phyloP scores from a whole-genome alignment of 2,329 filamentous ascomycete genomes.

The Ophiobolus disseminans region DNA sequence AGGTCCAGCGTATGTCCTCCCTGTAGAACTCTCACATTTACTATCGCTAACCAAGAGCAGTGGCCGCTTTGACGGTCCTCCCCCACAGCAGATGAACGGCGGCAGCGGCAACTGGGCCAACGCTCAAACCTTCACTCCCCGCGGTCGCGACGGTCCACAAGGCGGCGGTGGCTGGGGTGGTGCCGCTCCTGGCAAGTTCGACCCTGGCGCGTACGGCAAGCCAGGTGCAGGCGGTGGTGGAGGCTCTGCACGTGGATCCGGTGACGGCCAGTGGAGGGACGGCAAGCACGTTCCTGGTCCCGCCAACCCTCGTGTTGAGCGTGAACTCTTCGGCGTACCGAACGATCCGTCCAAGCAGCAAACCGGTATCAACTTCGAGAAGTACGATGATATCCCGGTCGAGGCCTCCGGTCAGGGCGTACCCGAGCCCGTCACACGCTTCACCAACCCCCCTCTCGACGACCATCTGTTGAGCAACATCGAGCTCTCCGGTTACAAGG shows the following conservation, averaged over 20 bases:
- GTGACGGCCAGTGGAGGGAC: slow-evolving; percentile 95
- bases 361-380: slow-evolving; percentile 99
- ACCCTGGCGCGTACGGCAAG: slow-evolving; percentile 69
- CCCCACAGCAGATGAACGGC: slow-evolving; percentile 55
- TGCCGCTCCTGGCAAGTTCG: slow-evolving; percentile 58
- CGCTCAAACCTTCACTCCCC: slow-evolving; percentile 64
- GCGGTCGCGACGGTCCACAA: slow-evolving; percentile 46
- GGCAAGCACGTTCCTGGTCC: slow-evolving; percentile 95
- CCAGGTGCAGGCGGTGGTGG: slow-evolving; percentile 58
- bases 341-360: slow-evolving; percentile 96
- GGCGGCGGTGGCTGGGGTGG: slow-evolving; percentile 50
- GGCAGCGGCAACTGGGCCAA: slow-evolving; percentile 65
- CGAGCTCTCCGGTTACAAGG: slow-evolving; percentile 89
- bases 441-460: slow-evolving; percentile 94
- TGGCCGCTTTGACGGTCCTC: slow-evolving; percentile 42
- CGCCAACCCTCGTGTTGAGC: slow-evolving; percentile 86
- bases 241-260: slow-evolving; percentile 76
- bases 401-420: slow-evolving; percentile 95
- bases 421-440: slow-evolving; percentile 86
- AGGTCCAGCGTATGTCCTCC: slow-evolving; percentile 29
- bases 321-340: slow-evolving; percentile 88
- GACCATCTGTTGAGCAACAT: slow-evolving; percentile 94
- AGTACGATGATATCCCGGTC: slow-evolving; percentile 99
- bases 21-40: background rate
- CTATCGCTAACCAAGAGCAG: slow-evolving; percentile 30